These are phyloP conservation scores for Nepenthes mirabilis DNA, from an alignment of 148 eudicot species.

Conservation along the genomic window DNA sequence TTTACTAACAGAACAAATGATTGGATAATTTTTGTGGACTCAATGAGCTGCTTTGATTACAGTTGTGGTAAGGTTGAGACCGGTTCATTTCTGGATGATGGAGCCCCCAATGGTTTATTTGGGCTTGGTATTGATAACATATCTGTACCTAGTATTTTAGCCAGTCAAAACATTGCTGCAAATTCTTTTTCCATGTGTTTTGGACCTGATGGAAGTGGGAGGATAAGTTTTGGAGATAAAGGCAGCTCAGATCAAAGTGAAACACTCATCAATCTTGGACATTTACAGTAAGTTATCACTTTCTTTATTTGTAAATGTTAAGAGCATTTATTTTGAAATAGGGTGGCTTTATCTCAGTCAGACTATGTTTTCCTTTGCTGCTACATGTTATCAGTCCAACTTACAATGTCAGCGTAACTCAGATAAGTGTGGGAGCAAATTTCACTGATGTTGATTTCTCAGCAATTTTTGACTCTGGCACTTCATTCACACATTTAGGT, in stretches of 20 bases:
- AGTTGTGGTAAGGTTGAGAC: constrained; percentile 81
- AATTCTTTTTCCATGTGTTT: constrained; percentile 98
- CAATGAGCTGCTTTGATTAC: constrained; percentile 9
- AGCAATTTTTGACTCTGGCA: constrained; percentile 82
- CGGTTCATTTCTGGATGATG: constrained; percentile 71
- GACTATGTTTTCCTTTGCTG: not conserved
- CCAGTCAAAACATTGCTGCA: constrained; percentile 44
- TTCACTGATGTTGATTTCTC: constrained; percentile 25
- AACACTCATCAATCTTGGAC: constrained; percentile 45
- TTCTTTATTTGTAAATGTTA: not conserved
- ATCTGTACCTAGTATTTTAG: constrained; percentile 79
- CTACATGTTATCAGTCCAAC: constrained; percentile 41
- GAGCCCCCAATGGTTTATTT: constrained; percentile 85
- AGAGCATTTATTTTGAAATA: not conserved
- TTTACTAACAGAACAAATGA: not conserved
- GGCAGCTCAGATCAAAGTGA: constrained; percentile 59
- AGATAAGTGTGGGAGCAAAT: constrained; percentile 44
- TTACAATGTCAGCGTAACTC: constrained; percentile 55
- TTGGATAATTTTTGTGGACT: not conserved
- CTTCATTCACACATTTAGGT: constrained; percentile 66
- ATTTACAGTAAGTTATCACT: constrained; percentile 31
- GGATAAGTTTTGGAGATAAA: constrained; percentile 79
- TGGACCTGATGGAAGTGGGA: constrained; percentile 45
- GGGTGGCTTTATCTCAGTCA: not conserved
- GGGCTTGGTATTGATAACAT: constrained; percentile 65